phyloP scores from a whole-genome alignment of 106 monocot genomes.

The Dendrobium nobile region DNA sequence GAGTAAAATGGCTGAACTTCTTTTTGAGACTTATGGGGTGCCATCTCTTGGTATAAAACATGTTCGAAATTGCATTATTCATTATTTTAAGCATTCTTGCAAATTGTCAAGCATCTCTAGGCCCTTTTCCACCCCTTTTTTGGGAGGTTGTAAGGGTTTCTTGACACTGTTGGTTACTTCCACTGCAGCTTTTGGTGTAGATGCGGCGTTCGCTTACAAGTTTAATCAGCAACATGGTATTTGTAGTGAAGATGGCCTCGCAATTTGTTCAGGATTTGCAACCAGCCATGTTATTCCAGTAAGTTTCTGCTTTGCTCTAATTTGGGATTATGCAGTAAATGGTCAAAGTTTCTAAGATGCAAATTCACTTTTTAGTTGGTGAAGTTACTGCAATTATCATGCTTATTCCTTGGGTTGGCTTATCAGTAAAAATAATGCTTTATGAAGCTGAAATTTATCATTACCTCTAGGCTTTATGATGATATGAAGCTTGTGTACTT shows the following conservation, averaged over 20 bases:
- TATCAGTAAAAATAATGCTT: not conserved
- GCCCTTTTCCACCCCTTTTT: not conserved
- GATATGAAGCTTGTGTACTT: not conserved
- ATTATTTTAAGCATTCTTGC: not conserved
- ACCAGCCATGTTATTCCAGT: slow-evolving; percentile 87
- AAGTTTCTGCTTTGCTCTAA: slow-evolving; percentile 25
- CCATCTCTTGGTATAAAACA: slow-evolving; percentile 65
- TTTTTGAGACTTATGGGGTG: slow-evolving; percentile 91
- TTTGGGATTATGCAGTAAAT: not conserved
- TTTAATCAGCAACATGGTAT: slow-evolving; percentile 76
- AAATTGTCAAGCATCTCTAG: not conserved
- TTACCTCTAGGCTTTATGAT: not conserved
- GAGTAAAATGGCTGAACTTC: slow-evolving; percentile 98
- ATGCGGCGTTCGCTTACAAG: slow-evolving; percentile 90
- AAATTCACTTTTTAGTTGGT: not conserved
- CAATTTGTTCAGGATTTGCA: slow-evolving; percentile 57
- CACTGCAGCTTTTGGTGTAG: slow-evolving; percentile 88
- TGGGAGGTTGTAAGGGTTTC: slow-evolving; percentile 1
- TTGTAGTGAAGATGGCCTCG: slow-evolving; percentile 79
- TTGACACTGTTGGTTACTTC: not conserved
- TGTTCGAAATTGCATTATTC: not conserved
- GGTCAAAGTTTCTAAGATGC: not conserved
- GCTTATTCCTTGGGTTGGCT: not conserved
- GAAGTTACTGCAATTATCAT: slow-evolving; percentile 1
- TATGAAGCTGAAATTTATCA: not conserved